These are phyloP conservation scores for Gnetum montanum DNA, from an alignment of 75 land plant species.

Conservation along the genomic window DNA sequence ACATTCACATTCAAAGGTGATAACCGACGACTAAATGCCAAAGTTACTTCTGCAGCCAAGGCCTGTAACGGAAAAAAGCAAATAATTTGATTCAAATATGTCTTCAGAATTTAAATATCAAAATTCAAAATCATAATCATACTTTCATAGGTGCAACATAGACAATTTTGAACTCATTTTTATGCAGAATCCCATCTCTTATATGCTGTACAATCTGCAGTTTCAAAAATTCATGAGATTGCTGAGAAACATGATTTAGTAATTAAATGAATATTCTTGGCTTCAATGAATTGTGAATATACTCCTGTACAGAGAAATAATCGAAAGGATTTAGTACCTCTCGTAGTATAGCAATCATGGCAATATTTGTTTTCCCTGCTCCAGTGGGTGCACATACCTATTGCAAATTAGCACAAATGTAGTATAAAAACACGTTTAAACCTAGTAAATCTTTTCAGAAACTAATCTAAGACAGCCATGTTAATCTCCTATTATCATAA, in stretches of 20 bases:
- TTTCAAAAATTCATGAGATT: not conserved
- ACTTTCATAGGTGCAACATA: conserved; percentile 99
- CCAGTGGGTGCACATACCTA: conserved; percentile 99
- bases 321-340: conserved; percentile 54
- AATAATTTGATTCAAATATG: not conserved
- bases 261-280: not conserved
- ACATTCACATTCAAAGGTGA: conserved; percentile 80
- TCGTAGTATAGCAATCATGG: conserved; percentile 92
- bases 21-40: conserved; percentile 79
- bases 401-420: not conserved
- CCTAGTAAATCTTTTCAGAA: not conserved
- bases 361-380: conserved; percentile 99
- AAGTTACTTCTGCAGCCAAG: conserved; percentile 89
- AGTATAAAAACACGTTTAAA: too few relatives aligned
- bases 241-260: not conserved
- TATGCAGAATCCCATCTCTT: conserved; percentile 83
- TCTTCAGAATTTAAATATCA: not conserved
- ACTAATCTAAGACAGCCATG: too few relatives aligned
- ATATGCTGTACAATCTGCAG: conserved; percentile 84
- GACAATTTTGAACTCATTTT: conserved; percentile 91
- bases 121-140: not conserved
- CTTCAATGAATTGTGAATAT: not conserved
- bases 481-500: not conserved
- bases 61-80: conserved; percentile 42
- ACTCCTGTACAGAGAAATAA: too few relatives aligned